Evolutionary conservation across 345 rosid species (phyloP).

Genomic region (Ceriops tagal): DNA sequence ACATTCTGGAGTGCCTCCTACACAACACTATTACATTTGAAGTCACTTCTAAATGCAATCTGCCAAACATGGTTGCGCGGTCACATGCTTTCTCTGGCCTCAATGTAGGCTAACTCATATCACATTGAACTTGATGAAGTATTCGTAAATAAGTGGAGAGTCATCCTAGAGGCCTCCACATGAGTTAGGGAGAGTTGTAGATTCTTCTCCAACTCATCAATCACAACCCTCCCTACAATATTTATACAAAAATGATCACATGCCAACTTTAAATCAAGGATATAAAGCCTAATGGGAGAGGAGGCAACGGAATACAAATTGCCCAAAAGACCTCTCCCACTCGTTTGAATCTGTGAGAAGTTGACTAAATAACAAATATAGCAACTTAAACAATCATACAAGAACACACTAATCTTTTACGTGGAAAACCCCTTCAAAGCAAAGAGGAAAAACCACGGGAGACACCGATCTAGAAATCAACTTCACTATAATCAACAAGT

Average conservation of each 20-base stretch:
- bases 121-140: slow-evolving; percentile 29
- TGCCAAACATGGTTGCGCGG: slow-evolving; percentile 24
- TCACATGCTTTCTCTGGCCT: slow-evolving; percentile 18
- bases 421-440: no score
- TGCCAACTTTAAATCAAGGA: slow-evolving; percentile 29
- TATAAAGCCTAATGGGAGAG: not conserved
- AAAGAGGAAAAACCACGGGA: no score
- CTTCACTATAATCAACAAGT: no score
- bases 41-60: slow-evolving; percentile 26
- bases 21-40: slow-evolving; percentile 27
- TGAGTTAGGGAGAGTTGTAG: slow-evolving; percentile 20
- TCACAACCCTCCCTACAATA: slow-evolving; percentile 25
- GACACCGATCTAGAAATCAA: no score
- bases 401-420: no score
- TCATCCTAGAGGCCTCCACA: slow-evolving; percentile 27
- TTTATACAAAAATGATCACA: slow-evolving; percentile 29
- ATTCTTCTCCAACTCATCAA: slow-evolving; percentile 29
- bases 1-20: slow-evolving; percentile 23
- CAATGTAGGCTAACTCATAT: slow-evolving; percentile 19
- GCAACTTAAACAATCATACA: no score
- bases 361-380: no score
- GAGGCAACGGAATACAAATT: no score
- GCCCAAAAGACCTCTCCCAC: no score
- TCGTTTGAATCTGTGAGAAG: no score
- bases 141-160: slow-evolving; percentile 24